Percentiles rank a stretch among this genome's conserved stretches.
These are phyloP conservation scores for Monilinia aucupariae DNA, from an alignment of 2,329 filamentous ascomycete genomes.

Conservation along the genomic window DNA sequence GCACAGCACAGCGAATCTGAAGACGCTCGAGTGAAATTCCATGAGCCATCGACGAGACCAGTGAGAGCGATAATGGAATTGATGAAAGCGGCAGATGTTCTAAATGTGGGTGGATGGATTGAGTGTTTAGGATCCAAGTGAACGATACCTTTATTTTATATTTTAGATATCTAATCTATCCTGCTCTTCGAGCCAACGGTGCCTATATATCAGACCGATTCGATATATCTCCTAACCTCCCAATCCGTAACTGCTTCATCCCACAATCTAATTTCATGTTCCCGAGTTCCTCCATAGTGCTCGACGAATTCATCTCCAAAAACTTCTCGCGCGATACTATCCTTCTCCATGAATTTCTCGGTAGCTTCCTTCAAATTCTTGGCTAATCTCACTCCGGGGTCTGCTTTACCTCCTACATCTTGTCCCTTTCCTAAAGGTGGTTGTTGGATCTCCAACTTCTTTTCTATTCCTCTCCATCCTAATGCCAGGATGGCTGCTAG, in stretches of 20 bases:
- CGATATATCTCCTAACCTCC: constrained; percentile 15
- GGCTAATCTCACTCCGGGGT: constrained; percentile 72
- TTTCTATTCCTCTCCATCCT: constrained; percentile 87
- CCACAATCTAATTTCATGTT: constrained; percentile 86
- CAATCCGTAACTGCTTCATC: constrained; percentile 97
- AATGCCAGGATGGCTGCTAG: constrained; percentile 80
- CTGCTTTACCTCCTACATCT: constrained; percentile 65
- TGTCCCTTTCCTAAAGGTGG: constrained; percentile 81
- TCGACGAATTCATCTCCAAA: constrained; percentile 95
- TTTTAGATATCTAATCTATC: too few species aligned
- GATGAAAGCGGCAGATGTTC: too few species aligned
- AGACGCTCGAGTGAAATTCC: too few species aligned
- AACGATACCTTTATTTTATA: too few species aligned
- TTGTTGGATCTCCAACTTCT: constrained; percentile 77
- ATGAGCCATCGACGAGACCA: too few species aligned
- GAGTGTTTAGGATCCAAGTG: too few species aligned
- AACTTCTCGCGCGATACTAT: constrained; percentile 85
- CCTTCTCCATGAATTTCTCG: constrained; percentile 66
- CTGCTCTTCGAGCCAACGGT: too few species aligned
- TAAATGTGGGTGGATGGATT: too few species aligned
- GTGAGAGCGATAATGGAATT: too few species aligned
- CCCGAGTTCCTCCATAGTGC: constrained; percentile 84
- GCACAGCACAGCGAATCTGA: too few species aligned
- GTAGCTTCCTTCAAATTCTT: constrained; percentile 84
- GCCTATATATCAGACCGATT: not conserved